Evolutionary conservation across 306 rosid genomes (phyloP), one percentile per base, ranked within the genome.

Genomic region (Elaeagnus macrophylla): DNA sequence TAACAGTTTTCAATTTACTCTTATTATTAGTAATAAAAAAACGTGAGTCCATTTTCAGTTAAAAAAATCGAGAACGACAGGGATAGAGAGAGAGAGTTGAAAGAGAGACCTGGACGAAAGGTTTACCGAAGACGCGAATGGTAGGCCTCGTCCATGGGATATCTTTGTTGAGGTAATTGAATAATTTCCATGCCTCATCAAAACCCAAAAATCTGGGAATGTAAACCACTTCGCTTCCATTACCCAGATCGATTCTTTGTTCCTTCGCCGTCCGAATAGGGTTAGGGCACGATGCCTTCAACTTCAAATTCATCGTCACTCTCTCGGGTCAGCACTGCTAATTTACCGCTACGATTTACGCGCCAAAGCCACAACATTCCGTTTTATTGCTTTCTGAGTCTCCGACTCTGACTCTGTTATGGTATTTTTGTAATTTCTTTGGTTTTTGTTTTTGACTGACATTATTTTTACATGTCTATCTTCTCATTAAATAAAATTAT

Each of bases 91-190:
- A 5, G 50, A 50, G 9, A 32, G 48, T 10, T 12, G 14, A 51
- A 17, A 25, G 56, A 70, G 38, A 60, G 41, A 83, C 97, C 96
- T 86, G 97, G 47, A 84, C 53, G 79, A 69, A 75, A 10, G 78
- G 60, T 54, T 73, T 78, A 5, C 89, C 96, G 54, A 80, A 84
- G 67, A 91, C 97, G 38, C 82, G 93, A 78, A 86, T 55, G 68
- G 86, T 84, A 57, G 97, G 97, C 69, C 93, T 59, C 61, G 83
- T 84, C 97, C 96, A 91, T 7, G 91, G 89, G 45, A 91, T 80
- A 7, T 73, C 54, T 0, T 64, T 67, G 66, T 84, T 57, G 66
- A 91, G 91, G 40, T 74, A 84, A 72, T 84, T 61, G 72, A 86
- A 86, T 83, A 83, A 86, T 1, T 59, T 60, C 97, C 95, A 90